Base-by-base conservation (phyloP, 768 basidiomycete species). In the Lyophyllum decastes region DNA sequence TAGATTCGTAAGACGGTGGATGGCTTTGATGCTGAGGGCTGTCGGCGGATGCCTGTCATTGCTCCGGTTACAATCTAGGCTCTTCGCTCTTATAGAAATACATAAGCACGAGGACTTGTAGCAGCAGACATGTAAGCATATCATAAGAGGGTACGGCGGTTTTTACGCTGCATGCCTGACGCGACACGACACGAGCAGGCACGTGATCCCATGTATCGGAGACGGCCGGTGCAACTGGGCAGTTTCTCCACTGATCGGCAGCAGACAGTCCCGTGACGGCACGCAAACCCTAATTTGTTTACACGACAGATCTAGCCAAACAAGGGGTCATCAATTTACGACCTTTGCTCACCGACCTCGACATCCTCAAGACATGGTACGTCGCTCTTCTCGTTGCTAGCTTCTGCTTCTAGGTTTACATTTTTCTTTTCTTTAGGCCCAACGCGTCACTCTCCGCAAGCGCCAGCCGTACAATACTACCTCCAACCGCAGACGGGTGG, bases 401-500 rank as follows among this genome's bases (percentile, higher is more conserved):
- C 19, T 4, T 44, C 6, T 19, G 12, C 41, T 21, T 64, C 27
- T 58, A 71, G 73, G 54, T 66, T 59, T 61, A 68, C 54, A 72
- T 68, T 98, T 98, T 19, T 5, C 40, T 17, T 2, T 3, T 41
- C 40, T 19, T 2, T 19, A 41, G 96, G 94, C 94, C 78, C 96
- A 98, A 87, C 94, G 97, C 73, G 95, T 99, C 70, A 97, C 95
- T 69, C 94, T 99, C 81, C 91, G 97, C 82, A 99, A 97, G 80
- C 94, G 97, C 74, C 89, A 89, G 66, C 87, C 94, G 21, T 97
- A 99, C 85, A 98, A 97, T 88, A 98, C 97, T 77, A 88, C 88
- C 68, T 98, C 96, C 58, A 95, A 90, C 85, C 87, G 94, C 72
- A 85, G 95, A 73, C 89, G 95, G 67, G 85, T 98, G 64, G 87